Conservation (phyloP, 2,329 filamentous ascomycete species). For the Geosmithia putterillii region DNA sequence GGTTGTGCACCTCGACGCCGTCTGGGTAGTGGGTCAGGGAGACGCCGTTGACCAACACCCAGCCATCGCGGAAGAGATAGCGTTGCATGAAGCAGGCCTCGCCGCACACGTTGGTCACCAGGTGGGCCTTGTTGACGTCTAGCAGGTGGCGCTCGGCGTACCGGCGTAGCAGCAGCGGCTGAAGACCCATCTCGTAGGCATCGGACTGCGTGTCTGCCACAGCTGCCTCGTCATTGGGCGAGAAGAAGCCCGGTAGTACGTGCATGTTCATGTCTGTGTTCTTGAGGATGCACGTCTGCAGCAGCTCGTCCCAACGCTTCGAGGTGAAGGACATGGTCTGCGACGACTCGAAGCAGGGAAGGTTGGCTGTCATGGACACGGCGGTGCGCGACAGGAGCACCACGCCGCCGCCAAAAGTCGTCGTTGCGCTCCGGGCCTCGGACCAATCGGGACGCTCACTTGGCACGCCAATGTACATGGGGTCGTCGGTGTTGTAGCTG, state of each 20-base stretch:
- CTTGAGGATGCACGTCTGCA: slow-evolving; percentile 25
- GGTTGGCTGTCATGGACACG: slow-evolving; percentile 16
- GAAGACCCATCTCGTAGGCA: slow-evolving; percentile 25
- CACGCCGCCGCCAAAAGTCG: slow-evolving; percentile 31
- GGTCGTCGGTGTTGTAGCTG: slow-evolving; percentile 16
- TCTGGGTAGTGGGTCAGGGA: slow-evolving; percentile 29
- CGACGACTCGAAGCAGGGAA: slow-evolving; percentile 21
- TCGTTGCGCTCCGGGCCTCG: slow-evolving; percentile 17
- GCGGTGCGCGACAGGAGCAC: slow-evolving; percentile 26
- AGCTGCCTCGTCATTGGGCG: slow-evolving; percentile 19
- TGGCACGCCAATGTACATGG: slow-evolving; percentile 29
- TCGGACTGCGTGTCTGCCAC: slow-evolving; percentile 9
- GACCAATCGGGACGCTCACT: slow-evolving; percentile 31
- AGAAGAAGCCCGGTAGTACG: slow-evolving; percentile 29
- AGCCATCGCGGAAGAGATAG: slow-evolving; percentile 30
- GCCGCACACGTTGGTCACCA: slow-evolving; percentile 28
- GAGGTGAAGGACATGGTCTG: slow-evolving; percentile 7
- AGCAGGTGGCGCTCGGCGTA: slow-evolving; percentile 23
- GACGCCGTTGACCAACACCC: slow-evolving; percentile 34
- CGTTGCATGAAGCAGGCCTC: slow-evolving; percentile 34
- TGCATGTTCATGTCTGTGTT: slow-evolving; percentile 23
- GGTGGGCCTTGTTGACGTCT: slow-evolving; percentile 25
- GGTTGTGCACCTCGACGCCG: slow-evolving; percentile 13
- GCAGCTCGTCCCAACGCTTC: slow-evolving; percentile 25
- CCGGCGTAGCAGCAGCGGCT: slow-evolving; percentile 27